Evolutionary conservation across 2,329 filamentous ascomycete species (phyloP).

Genomic region (Nemania diffusa): DNA sequence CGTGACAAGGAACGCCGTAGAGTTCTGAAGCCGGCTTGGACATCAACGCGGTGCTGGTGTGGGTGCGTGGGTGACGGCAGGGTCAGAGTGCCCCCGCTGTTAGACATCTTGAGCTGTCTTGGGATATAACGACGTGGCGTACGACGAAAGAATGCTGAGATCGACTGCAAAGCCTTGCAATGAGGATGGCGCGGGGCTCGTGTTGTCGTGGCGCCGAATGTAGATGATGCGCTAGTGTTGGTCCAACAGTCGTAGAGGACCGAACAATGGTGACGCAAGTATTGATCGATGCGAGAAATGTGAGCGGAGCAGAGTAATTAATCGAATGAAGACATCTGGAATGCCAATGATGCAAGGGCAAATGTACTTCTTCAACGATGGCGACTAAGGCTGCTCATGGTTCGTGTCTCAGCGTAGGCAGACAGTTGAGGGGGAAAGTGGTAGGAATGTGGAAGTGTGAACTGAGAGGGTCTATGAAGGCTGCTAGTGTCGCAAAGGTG

Average conservation of each 20-base stretch:
- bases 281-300: conserved; percentile 42
- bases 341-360: conserved; percentile 48
- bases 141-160: conserved; percentile 29
- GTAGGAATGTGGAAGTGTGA: conserved; percentile 28
- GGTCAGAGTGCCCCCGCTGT: conserved; percentile 74
- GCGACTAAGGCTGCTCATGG: conserved; percentile 36
- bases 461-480: conserved; percentile 14
- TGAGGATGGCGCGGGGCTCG: conserved; percentile 16
- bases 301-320: conserved; percentile 38
- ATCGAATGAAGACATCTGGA: conserved; percentile 44
- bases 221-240: conserved; percentile 37
- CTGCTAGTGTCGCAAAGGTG: conserved; percentile 22
- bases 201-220: conserved; percentile 22
- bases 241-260: conserved; percentile 39
- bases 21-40: conserved; percentile 79
- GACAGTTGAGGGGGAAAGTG: neutral
- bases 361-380: conserved; percentile 43
- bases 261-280: conserved; percentile 35
- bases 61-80: conserved; percentile 86
- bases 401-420: conserved; percentile 32
- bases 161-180: conserved; percentile 20
- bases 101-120: conserved; percentile 43
- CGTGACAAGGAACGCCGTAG: conserved; percentile 88
- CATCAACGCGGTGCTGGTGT: conserved; percentile 84
- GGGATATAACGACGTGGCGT: conserved; percentile 22